These are phyloP conservation scores for Ogataea degrootiae DNA, from an alignment of 805 yeast species.

Conservation along the genomic window DNA sequence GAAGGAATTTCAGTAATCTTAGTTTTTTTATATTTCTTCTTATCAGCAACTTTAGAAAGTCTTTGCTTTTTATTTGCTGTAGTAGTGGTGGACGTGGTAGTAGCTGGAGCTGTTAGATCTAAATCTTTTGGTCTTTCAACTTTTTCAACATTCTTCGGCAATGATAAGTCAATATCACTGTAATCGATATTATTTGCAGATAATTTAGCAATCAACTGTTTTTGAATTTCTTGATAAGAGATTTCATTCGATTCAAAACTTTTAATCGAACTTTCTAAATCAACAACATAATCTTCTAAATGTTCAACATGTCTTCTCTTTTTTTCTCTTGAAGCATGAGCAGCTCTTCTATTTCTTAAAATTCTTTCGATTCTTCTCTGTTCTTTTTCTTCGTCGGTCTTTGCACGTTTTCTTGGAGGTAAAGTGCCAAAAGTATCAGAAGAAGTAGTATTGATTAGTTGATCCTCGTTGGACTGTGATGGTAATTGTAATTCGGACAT, in stretches of 20 bases:
- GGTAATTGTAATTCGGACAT: too few species aligned
- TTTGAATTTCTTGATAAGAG: constrained; percentile 10
- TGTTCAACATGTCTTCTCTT: constrained; percentile 88
- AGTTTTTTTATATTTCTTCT: not conserved
- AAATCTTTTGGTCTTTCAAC: constrained; percentile 25
- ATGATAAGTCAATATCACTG: constrained; percentile 10
- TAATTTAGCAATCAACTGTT: constrained; percentile 13
- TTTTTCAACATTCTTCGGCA: constrained; percentile 7
- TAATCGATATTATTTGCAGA: constrained; percentile 13
- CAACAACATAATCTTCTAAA: constrained; percentile 57
- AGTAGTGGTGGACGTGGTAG: constrained; percentile 15
- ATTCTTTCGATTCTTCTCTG: constrained; percentile 93
- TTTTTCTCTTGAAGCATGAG: constrained; percentile 96
- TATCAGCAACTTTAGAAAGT: not conserved
- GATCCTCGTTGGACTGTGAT: not conserved
- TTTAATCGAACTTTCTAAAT: constrained; percentile 31
- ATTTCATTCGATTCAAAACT: constrained; percentile 13
- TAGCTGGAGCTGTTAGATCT: constrained; percentile 17
- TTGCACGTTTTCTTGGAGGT: constrained; percentile 95
- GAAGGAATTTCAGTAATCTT: constrained; percentile 14
- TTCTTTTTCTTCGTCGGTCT: constrained; percentile 94
- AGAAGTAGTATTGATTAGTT: constrained; percentile 1
- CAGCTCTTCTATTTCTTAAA: constrained; percentile 90
- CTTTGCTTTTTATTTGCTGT: constrained; percentile 5
- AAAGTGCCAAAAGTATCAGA: constrained; percentile 31